Percentiles rank a stretch among this genome's conserved stretches.
phyloP scores from a whole-genome alignment of 2,329 filamentous ascomycete genomes.

The Geosmithia putterillii region DNA sequence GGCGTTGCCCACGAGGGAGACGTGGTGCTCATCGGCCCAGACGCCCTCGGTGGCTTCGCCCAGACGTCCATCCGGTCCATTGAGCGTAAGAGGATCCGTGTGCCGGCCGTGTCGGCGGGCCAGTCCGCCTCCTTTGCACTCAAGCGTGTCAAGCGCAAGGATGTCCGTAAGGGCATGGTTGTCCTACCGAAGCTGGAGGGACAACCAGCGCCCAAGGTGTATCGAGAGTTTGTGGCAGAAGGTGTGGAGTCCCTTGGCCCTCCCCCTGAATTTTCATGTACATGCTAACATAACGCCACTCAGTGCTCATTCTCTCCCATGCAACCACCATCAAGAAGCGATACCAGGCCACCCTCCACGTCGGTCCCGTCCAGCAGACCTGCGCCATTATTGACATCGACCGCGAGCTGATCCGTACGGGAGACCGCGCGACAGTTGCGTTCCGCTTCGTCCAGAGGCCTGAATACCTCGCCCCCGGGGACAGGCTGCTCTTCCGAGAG shows the following conservation, averaged over 20 bases:
- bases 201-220: conserved; percentile 56
- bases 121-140: conserved; percentile 89
- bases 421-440: conserved; percentile 85
- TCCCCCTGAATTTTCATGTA: background rate
- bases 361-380: conserved; percentile 88
- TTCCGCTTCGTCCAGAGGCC: conserved; percentile 92
- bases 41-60: conserved; percentile 80
- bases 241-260: conserved; percentile 30
- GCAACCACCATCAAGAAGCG: conserved; percentile 94
- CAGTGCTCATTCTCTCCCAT: conserved; percentile 86
- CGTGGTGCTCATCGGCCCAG: conserved; percentile 75
- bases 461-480: conserved; percentile 81
- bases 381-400: conserved; percentile 97
- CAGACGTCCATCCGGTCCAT: conserved; percentile 83
- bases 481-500: conserved; percentile 85
- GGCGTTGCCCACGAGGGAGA: conserved; percentile 88
- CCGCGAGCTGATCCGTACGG: conserved; percentile 86
- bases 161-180: conserved; percentile 97
- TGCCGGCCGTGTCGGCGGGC: conserved; percentile 78
- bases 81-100: conserved; percentile 82
- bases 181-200: conserved; percentile 75
- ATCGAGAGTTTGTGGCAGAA: conserved; percentile 68
- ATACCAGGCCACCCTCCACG: conserved; percentile 97
- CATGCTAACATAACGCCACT: background rate
- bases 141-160: conserved; percentile 75